A percentile compares a stretch with the other conserved stretches of the same genome.
Conservation (phyloP, 805 yeast genomes). For the Myxozyma lipomycoides region DNA sequence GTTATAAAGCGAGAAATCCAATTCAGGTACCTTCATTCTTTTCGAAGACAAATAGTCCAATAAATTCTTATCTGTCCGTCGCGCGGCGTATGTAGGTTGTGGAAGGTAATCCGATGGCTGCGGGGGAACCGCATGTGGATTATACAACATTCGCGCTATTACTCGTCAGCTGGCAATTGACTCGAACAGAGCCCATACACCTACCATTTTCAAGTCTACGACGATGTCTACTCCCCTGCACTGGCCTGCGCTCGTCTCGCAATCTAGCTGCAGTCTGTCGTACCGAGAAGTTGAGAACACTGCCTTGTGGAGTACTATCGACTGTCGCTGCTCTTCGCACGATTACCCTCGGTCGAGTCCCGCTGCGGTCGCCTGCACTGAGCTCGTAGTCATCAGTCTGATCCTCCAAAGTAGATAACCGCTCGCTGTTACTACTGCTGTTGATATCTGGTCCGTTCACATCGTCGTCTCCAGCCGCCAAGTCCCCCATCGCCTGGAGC, state of each 20-base stretch:
- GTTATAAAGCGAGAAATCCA: constrained; percentile 1
- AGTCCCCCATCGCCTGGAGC: no score
- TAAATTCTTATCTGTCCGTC: constrained; percentile 18
- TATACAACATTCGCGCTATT: constrained; percentile 24
- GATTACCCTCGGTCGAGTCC: no score
- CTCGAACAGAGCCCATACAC: background rate
- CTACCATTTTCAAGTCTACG: constrained; percentile 25
- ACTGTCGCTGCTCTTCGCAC: background rate
- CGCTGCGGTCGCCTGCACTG: no score
- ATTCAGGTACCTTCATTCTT: constrained; percentile 11
- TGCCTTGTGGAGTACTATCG: constrained; percentile 25
- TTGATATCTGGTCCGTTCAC: no score
- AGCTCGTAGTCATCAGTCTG: no score
- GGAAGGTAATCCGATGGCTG: constrained; percentile 20
- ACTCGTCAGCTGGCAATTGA: background rate
- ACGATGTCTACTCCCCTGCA: constrained; percentile 19
- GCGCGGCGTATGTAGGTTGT: constrained; percentile 19
- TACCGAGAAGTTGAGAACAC: constrained; percentile 19
- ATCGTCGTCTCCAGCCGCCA: no score
- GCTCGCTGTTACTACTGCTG: no score
- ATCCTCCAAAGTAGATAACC: no score
- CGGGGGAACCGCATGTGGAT: constrained; percentile 28
- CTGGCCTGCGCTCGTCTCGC: constrained; percentile 11
- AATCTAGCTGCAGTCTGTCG: constrained; percentile 19
- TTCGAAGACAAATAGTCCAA: constrained; percentile 11